Base-by-base conservation (phyloP, 176 grass and related monocot species). In the Musa itinerans region DNA sequence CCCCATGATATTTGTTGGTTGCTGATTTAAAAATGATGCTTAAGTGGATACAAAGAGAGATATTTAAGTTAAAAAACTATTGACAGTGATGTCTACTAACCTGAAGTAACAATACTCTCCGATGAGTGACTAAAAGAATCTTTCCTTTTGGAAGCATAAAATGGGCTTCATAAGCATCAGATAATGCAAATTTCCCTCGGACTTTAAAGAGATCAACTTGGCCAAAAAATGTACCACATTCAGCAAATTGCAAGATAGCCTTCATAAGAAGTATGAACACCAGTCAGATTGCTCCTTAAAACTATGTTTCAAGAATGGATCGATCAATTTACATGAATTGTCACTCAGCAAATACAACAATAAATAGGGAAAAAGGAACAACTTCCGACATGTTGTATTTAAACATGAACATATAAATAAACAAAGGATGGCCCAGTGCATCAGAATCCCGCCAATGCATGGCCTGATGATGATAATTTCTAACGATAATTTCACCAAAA, bases 181-280 rank as follows among this genome's bases (percentile, higher is more conserved):
- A 90, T 81, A 92, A 87, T 78, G 94, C 94, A 82, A 98, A 98
- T 81, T 98, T 98, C 22, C 94, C 90, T 67, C 94, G 85, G 50
- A 98, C 83, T 91, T 98, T 98, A 69, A 98, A 98, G 76, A 98
- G 83, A 74, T 98, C 94, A 80, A 98, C 91, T 98, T 98, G 94
- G 53, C 94, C 94, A 80, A 98, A 81, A 80, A 98, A 93, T 10
- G 88, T 87, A 73, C 84, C 90, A 82, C 71, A 98, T 86, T 98
- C 94, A 82, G 94, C 94, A 78, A 98, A 76, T 55, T 98, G 94
- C 72, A 98, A 83, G 62, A 98, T 89, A 83, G 78, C 84, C 94
- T 98, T 87, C 79, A 96, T n/a, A 83, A 54, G 50, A 63, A 72
- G 55, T 51, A 8, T 54, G 50, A 29, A 17, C 8, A 2, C 1